Evolutionary conservation across 306 rosid genomes (phyloP).

Genomic region (Mimosa bimucronata): DNA sequence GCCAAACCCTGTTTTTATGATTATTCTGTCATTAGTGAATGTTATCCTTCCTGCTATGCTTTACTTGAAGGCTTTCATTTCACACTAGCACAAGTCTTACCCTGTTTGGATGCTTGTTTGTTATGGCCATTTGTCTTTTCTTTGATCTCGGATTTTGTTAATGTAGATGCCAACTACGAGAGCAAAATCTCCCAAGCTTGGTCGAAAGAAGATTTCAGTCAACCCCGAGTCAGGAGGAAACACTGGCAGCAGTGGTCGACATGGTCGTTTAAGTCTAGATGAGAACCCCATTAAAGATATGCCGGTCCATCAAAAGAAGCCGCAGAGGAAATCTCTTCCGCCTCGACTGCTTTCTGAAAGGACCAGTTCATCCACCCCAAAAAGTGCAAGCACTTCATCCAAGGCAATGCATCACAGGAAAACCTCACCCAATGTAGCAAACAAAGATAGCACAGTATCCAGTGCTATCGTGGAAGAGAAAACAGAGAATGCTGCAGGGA

Average conservation of each 20-base stretch:
- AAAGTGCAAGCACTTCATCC: slow-evolving; percentile 53
- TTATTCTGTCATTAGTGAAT: neutral
- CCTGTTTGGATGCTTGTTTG: slow-evolving; percentile 1
- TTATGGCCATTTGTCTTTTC: slow-evolving; percentile 18
- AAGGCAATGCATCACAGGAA: slow-evolving; percentile 55
- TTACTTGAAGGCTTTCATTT: slow-evolving; percentile 21
- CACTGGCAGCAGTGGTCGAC: slow-evolving; percentile 42
- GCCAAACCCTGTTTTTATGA: neutral
- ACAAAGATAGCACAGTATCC: slow-evolving; percentile 44
- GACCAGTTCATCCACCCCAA: slow-evolving; percentile 52
- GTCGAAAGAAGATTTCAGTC: slow-evolving; percentile 75
- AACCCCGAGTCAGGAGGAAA: slow-evolving; percentile 58
- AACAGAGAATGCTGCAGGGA: slow-evolving; percentile 38
- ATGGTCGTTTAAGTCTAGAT: slow-evolving; percentile 70
- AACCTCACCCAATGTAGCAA: slow-evolving; percentile 40
- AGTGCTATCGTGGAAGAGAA: slow-evolving; percentile 47
- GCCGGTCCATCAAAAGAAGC: slow-evolving; percentile 66
- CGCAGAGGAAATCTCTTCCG: slow-evolving; percentile 90
- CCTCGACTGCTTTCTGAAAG: slow-evolving; percentile 75
- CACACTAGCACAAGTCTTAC: slow-evolving; percentile 19
- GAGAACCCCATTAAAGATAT: slow-evolving; percentile 62
- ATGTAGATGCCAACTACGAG: slow-evolving; percentile 94
- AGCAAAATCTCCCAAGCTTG: slow-evolving; percentile 98
- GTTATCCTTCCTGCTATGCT: slow-evolving; percentile 25
- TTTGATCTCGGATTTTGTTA: slow-evolving; percentile 38